Evolutionary conservation across 257 asterid species (phyloP).

Genomic region (Capsicum chinense): DNA sequence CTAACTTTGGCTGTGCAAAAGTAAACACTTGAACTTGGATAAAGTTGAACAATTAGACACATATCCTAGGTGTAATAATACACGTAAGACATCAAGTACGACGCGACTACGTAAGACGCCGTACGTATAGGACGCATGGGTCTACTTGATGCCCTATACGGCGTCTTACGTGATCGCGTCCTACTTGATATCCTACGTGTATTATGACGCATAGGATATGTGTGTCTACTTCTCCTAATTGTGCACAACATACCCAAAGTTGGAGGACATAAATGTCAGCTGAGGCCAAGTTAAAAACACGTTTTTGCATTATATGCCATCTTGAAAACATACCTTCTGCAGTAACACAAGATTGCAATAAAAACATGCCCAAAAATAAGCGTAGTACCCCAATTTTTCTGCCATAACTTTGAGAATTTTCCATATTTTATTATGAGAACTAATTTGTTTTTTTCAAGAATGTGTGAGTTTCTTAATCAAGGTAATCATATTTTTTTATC

Average conservation of each 20-base stretch:
- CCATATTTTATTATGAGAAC: constrained; percentile 31
- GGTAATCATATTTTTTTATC: neutral
- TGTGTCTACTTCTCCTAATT: too few relatives aligned
- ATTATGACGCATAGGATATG: too few relatives aligned
- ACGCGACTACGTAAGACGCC: too few relatives aligned
- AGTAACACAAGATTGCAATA: constrained; percentile 36
- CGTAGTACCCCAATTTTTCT: constrained; percentile 1
- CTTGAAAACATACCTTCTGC: constrained; percentile 49
- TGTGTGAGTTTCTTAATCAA: neutral
- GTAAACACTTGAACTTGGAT: neutral
- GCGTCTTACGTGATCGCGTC: too few relatives aligned
- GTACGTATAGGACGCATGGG: neutral
- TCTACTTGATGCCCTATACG: neutral
- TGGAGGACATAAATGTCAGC: neutral
- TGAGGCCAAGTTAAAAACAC: fast-evolving
- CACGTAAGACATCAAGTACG: too few relatives aligned
- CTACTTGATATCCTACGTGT: too few relatives aligned
- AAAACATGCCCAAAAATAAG: constrained; percentile 32
- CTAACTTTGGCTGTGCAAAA: neutral
- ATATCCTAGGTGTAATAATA: neutral
- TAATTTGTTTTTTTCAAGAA: neutral
- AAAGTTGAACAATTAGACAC: neutral
- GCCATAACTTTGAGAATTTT: constrained; percentile 25
- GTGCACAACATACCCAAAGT: neutral
- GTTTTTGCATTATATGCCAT: neutral